phyloP scores from a whole-genome alignment of 2,329 filamentous ascomycete species.

The Harringtonia lauricola region DNA sequence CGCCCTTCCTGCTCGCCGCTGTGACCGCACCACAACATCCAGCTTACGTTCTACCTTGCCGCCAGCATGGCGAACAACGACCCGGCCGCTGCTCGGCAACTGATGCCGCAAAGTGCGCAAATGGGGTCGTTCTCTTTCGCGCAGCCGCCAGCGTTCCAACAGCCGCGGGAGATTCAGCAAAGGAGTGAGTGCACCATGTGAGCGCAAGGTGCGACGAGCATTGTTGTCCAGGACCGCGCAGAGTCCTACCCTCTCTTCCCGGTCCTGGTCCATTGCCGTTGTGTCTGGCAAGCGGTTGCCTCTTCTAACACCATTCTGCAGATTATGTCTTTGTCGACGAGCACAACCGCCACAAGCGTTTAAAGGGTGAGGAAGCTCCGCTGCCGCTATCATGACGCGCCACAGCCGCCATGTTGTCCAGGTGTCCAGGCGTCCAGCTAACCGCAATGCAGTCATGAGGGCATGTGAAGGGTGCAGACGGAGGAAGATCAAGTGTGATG shows the following conservation, averaged over 20 bases:
- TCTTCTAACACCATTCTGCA: conserved; percentile 22
- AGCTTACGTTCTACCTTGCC: too few relatives aligned
- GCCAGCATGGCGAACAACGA: conserved; percentile 48
- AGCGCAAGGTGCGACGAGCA: neutral
- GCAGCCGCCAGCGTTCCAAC: conserved; percentile 46
- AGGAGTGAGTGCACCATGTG: conserved; percentile 43
- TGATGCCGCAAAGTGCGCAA: conserved; percentile 55
- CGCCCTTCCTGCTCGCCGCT: neutral
- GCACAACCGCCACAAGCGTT: conserved; percentile 91
- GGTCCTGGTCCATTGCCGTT: too few relatives aligned
- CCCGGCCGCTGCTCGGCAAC: conserved; percentile 45
- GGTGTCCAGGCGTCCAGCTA: too few relatives aligned
- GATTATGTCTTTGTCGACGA: conserved; percentile 99
- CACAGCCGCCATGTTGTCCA: too few relatives aligned
- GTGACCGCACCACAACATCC: too few relatives aligned
- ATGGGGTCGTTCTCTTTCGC: conserved; percentile 71
- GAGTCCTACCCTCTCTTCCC: too few relatives aligned
- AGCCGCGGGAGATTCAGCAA: conserved; percentile 68
- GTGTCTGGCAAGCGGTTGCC: neutral
- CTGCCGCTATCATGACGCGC: too few relatives aligned
- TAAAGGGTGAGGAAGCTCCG: conserved; percentile 71
- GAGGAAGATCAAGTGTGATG: conserved; percentile 97
- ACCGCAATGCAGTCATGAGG: conserved; percentile 67
- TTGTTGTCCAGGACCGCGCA: too few relatives aligned
- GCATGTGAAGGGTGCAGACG: conserved; percentile 91